A percentile compares a stretch with the other conserved stretches of the same genome.
These are phyloP conservation scores for Ichthyophthirius multifiliis DNA, from an alignment of 169 alveolate species.

Conservation along the genomic window DNA sequence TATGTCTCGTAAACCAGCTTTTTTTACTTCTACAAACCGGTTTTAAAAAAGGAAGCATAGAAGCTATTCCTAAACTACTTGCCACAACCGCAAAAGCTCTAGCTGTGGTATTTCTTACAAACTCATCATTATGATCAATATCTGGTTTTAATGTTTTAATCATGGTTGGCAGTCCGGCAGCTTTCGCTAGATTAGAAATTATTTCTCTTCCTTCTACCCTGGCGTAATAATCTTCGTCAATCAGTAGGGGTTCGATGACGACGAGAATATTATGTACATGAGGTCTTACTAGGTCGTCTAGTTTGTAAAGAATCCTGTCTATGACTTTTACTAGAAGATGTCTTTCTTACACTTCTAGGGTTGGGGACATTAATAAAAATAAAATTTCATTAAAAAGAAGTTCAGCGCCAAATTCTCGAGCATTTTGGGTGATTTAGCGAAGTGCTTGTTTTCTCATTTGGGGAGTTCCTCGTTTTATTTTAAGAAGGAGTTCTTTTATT, in stretches of 20 bases:
- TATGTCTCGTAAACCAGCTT: slow-evolving; percentile 99
- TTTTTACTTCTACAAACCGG: slow-evolving; percentile 98
- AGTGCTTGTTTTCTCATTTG: slow-evolving; percentile 95
- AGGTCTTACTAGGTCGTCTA: slow-evolving; percentile 97
- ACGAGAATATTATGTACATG: slow-evolving; percentile 98
- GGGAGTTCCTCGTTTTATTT: slow-evolving; percentile 99
- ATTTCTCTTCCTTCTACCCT: slow-evolving; percentile 99
- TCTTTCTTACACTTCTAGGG: slow-evolving; percentile 97
- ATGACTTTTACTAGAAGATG: slow-evolving; percentile 98
- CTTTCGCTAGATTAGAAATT: slow-evolving; percentile 94
- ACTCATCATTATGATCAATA: slow-evolving; percentile 99
- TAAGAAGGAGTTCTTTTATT: slow-evolving; percentile 92
- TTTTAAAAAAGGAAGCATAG: slow-evolving; percentile 95
- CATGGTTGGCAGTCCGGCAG: slow-evolving; percentile 99
- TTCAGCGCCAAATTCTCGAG: slow-evolving; percentile 98
- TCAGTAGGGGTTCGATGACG: slow-evolving; percentile 98
- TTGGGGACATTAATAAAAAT: slow-evolving; percentile 97
- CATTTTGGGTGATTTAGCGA: slow-evolving; percentile 94
- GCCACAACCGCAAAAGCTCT: slow-evolving; percentile 99
- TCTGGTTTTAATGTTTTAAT: slow-evolving; percentile 99
- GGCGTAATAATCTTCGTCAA: slow-evolving; percentile 99
- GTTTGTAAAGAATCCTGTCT: slow-evolving; percentile 95
- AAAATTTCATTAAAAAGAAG: slow-evolving; percentile 96
- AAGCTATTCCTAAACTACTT: slow-evolving; percentile 97
- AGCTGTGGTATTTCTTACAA: slow-evolving; percentile 97